phyloP scores from a whole-genome alignment of 805 yeast genomes.

The Debaryomyces castellii region DNA sequence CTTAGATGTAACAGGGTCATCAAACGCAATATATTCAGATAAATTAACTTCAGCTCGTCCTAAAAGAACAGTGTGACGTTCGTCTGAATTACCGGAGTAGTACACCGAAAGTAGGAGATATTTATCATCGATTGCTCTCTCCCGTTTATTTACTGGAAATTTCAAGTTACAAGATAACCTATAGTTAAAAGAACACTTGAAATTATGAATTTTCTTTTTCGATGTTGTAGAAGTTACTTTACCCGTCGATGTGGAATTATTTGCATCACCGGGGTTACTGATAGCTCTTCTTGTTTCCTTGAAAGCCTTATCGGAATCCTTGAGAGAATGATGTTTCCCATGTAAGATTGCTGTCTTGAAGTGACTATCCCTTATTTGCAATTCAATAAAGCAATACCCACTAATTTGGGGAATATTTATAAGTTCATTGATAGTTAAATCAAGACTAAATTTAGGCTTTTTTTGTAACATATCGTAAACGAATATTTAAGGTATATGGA shows the following conservation, averaged over 20 bases:
- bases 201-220: constrained; percentile 33
- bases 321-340: not conserved
- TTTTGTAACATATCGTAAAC: constrained; percentile 12
- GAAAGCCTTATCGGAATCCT: not conserved
- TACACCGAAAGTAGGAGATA: constrained; percentile 37
- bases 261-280: not conserved
- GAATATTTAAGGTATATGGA: constrained; percentile 1
- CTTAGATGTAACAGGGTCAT: constrained; percentile 52
- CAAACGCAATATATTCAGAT: constrained; percentile 64
- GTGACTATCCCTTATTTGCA: constrained; percentile 56
- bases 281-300: not conserved
- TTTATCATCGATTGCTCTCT: constrained; percentile 42
- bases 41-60: constrained; percentile 71
- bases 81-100: constrained; percentile 28
- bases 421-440: constrained; percentile 62
- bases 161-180: constrained; percentile 35
- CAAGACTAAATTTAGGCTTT: constrained; percentile 63
- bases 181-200: constrained; percentile 39
- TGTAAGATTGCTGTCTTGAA: not conserved
- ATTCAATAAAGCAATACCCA: constrained; percentile 65
- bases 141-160: constrained; percentile 39
- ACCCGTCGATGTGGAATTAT: constrained; percentile 3
- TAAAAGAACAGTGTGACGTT: constrained; percentile 41
- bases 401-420: constrained; percentile 81
- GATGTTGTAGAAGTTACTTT: constrained; percentile 31